A percentile compares a stretch with the other conserved stretches of the same genome.
Conservation (phyloP, 805 yeast species). For the Pichia insulana region DNA sequence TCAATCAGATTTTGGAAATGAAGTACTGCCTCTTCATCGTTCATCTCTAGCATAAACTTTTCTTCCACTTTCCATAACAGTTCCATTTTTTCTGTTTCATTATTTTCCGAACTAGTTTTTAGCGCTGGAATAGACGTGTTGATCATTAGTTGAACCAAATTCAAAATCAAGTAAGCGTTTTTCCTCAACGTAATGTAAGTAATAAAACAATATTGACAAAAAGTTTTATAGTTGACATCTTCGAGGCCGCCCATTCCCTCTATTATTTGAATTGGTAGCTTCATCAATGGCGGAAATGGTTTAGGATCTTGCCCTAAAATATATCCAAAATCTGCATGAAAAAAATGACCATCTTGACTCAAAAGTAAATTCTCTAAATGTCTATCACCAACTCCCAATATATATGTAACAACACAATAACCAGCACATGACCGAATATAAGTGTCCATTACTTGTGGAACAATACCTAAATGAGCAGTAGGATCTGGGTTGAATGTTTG, state of each 20-base stretch:
- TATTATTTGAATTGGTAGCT: slow-evolving; percentile 89
- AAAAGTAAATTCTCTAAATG: slow-evolving; percentile 83
- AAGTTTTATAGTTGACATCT: slow-evolving; percentile 76
- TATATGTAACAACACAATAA: slow-evolving; percentile 89
- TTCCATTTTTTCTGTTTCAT: slow-evolving; percentile 64
- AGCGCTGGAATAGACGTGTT: slow-evolving; percentile 90
- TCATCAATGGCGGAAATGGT: slow-evolving; percentile 98
- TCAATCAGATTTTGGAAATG: slow-evolving; percentile 92
- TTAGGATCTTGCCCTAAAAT: slow-evolving; percentile 95
- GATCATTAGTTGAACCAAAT: slow-evolving; percentile 87
- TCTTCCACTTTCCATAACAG: slow-evolving; percentile 89
- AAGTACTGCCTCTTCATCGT: slow-evolving; percentile 90
- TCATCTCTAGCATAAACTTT: slow-evolving; percentile 85
- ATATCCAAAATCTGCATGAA: slow-evolving; percentile 98
- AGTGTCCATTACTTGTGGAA: slow-evolving; percentile 75
- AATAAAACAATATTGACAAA: slow-evolving; percentile 89
- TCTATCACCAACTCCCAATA: slow-evolving; percentile 94
- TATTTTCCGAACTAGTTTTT: slow-evolving; percentile 31
- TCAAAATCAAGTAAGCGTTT: slow-evolving; percentile 81
- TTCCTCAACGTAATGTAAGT: slow-evolving; percentile 85
- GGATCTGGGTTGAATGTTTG: slow-evolving; percentile 56
- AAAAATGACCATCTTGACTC: slow-evolving; percentile 76
- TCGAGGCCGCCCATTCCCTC: slow-evolving; percentile 96
- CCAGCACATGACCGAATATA: slow-evolving; percentile 96
- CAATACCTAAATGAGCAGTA: slow-evolving; percentile 37